phyloP scores from a whole-genome alignment of 2,329 filamentous ascomycete species.

The Leptographium radiaticola region DNA sequence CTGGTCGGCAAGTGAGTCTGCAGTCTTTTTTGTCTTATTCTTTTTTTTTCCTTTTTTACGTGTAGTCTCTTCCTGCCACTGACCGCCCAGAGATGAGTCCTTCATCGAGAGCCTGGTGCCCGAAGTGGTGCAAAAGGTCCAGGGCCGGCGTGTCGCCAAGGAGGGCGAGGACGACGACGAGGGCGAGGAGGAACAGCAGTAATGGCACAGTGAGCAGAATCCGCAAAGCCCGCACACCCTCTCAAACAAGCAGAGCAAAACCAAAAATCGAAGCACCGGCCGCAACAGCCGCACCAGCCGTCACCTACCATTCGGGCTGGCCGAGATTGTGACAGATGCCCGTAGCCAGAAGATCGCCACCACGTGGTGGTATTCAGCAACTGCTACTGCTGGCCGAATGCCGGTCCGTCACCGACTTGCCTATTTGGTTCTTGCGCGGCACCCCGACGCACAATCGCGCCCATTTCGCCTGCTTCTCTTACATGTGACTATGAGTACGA shows the following conservation, averaged over 20 bases:
- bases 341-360: neutral
- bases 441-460: neutral
- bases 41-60: too few species aligned
- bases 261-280: too few species aligned
- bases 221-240: too few species aligned
- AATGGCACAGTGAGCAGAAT: neutral
- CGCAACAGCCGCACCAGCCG: too few species aligned
- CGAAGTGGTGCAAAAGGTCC: slow-evolving; percentile 65
- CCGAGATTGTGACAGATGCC: neutral
- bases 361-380: neutral
- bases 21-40: neutral
- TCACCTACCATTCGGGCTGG: too few species aligned
- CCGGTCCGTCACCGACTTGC: neutral
- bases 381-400: neutral
- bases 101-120: slow-evolving; percentile 66
- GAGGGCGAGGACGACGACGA: slow-evolving; percentile 59
- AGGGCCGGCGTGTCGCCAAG: slow-evolving; percentile 53
- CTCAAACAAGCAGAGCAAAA: too few species aligned
- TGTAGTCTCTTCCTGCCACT: neutral
- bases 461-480: neutral
- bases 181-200: slow-evolving; percentile 25
- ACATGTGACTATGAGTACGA: neutral
- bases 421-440: neutral
- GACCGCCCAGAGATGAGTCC: slow-evolving; percentile 45
- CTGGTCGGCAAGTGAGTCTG: slow-evolving; percentile 49